phyloP scores from a whole-genome alignment of 129 eudicot genomes.

The Tagetes patula region DNA sequence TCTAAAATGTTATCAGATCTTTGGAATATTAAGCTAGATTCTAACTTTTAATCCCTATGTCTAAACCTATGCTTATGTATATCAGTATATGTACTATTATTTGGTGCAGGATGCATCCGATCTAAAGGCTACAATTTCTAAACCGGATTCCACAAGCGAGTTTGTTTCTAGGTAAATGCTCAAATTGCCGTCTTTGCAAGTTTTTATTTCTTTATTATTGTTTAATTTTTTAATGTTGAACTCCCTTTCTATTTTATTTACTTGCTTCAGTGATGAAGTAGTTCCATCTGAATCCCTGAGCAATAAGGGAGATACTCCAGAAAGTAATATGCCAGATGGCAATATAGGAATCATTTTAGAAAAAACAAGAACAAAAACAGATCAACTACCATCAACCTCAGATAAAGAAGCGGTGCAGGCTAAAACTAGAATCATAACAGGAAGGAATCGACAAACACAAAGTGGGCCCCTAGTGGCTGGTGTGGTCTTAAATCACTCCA shows the following conservation, averaged over 20 bases:
- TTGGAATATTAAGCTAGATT: slow-evolving; percentile 17
- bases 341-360: slow-evolving; percentile 36
- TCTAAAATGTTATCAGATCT: neutral
- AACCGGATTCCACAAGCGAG: slow-evolving; percentile 39
- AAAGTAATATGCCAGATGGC: slow-evolving; percentile 41
- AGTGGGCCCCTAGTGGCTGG: slow-evolving; percentile 94
- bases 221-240: neutral
- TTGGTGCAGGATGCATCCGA: slow-evolving; percentile 52
- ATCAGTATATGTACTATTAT: neutral
- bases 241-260: neutral
- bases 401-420: slow-evolving; percentile 57
- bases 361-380: slow-evolving; percentile 44
- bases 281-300: slow-evolving; percentile 37
- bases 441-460: slow-evolving; percentile 65
- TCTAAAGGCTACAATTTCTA: slow-evolving; percentile 42
- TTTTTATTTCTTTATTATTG: neutral
- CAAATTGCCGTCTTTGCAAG: neutral
- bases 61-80: neutral
- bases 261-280: slow-evolving; percentile 35
- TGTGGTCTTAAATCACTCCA: slow-evolving; percentile 55
- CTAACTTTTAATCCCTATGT: slow-evolving; percentile 7
- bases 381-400: slow-evolving; percentile 47
- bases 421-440: slow-evolving; percentile 46
- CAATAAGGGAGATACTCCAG: slow-evolving; percentile 41
- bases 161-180: slow-evolving; percentile 55